These are phyloP conservation scores for Adenanthera pavonina DNA, from an alignment of 306 rosid genomes.

Conservation along the genomic window DNA sequence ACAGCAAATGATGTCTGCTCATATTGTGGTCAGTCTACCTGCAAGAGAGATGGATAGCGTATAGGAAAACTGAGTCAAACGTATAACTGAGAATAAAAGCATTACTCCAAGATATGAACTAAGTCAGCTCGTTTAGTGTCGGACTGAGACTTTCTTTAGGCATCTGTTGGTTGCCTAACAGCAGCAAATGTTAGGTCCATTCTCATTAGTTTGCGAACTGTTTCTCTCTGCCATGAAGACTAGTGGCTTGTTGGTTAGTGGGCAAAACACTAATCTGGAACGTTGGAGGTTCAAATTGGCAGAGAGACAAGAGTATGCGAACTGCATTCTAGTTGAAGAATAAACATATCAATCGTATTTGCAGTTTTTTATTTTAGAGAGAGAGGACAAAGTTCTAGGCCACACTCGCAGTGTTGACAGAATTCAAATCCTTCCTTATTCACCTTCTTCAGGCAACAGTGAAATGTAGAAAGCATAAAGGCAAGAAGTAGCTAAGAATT, in stretches of 20 bases:
- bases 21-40: not conserved
- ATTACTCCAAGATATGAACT: not conserved
- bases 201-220: not conserved
- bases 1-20: not conserved
- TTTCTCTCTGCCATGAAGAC: too few relatives aligned
- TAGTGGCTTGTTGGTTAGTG: too few relatives aligned
- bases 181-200: not conserved
- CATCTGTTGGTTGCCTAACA: not conserved
- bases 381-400: not conserved
- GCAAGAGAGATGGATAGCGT: not conserved
- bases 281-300: too few relatives aligned
- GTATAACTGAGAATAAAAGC: not conserved
- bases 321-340: not conserved
- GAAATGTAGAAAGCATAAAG: not conserved
- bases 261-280: too few relatives aligned
- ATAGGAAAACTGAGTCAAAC: not conserved
- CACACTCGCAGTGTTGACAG: not conserved
- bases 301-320: not conserved
- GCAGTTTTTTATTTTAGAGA: not conserved
- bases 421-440: not conserved
- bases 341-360: not conserved
- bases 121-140: not conserved
- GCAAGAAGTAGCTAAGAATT: not conserved
- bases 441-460: not conserved
- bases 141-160: not conserved